Percentiles rank a stretch among this genome's conserved stretches.
phyloP scores from a whole-genome alignment of 768 basidiomycete species.

The Suillus plorans region DNA sequence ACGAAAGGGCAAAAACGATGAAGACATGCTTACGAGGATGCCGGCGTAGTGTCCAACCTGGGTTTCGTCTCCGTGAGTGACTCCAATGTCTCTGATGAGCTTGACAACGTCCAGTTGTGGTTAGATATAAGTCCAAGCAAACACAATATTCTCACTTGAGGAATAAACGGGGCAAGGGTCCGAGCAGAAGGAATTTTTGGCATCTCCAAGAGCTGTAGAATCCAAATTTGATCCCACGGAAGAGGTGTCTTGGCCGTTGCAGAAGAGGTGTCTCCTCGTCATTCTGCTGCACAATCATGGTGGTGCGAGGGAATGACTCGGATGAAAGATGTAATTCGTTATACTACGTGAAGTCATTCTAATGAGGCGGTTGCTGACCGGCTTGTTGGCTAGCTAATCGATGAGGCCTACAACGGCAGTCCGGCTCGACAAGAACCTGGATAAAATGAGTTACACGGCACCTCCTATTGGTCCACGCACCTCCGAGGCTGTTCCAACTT shows the following conservation, averaged over 20 bases:
- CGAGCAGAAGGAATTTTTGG: constrained; percentile 72
- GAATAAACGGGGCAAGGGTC: constrained; percentile 74
- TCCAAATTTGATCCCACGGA: constrained; percentile 66
- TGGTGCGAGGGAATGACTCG: not conserved
- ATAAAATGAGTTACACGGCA: too few species aligned
- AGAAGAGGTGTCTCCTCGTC: constrained; percentile 68
- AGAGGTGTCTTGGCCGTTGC: constrained; percentile 46
- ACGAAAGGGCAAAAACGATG: constrained; percentile 30
- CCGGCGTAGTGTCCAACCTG: constrained; percentile 49
- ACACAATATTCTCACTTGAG: constrained; percentile 40
- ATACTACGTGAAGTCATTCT: too few species aligned
- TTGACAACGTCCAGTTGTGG: not conserved
- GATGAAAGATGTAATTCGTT: too few species aligned
- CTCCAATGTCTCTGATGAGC: constrained; percentile 29
- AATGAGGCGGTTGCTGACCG: too few species aligned
- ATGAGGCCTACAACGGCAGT: too few species aligned
- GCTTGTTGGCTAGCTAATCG: too few species aligned
- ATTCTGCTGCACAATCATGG: not conserved
- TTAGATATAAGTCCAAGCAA: not conserved
- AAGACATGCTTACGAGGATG: constrained; percentile 37
- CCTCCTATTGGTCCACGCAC: too few species aligned
- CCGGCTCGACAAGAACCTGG: too few species aligned
- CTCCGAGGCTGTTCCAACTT: too few species aligned
- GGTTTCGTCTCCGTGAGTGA: constrained; percentile 45
- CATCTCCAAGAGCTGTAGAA: constrained; percentile 68